Evolutionary conservation across 176 grass and related monocot species (phyloP).

Genomic region (Oryza longistaminata): DNA sequence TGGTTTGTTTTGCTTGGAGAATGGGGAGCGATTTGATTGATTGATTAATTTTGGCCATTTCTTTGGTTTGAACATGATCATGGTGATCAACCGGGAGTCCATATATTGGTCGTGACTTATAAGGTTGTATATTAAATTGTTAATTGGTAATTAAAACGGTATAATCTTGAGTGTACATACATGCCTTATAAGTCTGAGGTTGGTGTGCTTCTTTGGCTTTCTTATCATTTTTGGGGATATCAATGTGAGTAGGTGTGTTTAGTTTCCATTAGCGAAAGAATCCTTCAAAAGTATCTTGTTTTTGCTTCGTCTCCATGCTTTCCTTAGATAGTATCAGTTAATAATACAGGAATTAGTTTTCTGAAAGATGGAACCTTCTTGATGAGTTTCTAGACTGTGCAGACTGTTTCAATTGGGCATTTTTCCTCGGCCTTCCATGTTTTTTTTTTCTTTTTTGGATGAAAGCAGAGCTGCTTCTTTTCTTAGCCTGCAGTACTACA

Average conservation of each 20-base stretch:
- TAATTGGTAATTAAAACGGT: not conserved
- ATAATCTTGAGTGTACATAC: not conserved
- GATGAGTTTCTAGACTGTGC: constrained; percentile 1
- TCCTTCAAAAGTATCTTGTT: not conserved
- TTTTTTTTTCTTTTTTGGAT: constrained; percentile 19
- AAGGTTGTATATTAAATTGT: not conserved
- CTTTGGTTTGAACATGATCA: not conserved
- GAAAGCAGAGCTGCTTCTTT: constrained; percentile 17
- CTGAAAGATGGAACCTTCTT: not conserved
- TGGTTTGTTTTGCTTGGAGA: not conserved
- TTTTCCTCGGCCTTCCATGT: not conserved
- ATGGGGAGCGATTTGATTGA: not conserved
- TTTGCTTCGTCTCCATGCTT: not conserved
- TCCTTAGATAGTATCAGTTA: constrained; percentile 14
- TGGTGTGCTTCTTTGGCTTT: not conserved
- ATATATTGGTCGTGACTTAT: not conserved
- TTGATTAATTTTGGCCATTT: not conserved
- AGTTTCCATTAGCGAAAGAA: constrained; percentile 20
- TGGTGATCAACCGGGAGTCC: not conserved
- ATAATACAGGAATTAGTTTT: not conserved
- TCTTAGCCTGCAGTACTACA: constrained; percentile 18
- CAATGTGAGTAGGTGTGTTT: not conserved
- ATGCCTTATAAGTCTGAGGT: not conserved
- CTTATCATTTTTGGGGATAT: not conserved
- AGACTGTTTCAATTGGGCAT: not conserved